These are phyloP conservation scores for Decorospora gaudefroyi DNA, from an alignment of 2,329 filamentous ascomycete genomes.

Conservation along the genomic window DNA sequence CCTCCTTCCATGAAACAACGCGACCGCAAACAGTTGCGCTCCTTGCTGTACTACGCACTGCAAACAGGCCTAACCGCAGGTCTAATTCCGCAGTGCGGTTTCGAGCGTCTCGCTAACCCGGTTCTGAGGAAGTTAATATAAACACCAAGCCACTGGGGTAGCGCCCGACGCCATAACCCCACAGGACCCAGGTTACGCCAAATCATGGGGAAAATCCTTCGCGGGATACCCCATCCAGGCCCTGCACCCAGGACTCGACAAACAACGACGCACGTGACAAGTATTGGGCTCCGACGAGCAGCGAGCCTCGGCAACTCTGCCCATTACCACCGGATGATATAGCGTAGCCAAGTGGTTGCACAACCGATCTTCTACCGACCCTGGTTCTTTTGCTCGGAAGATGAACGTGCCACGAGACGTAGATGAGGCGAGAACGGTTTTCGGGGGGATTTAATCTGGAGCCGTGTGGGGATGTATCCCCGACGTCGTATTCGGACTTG, in stretches of 20 bases:
- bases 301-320: constrained; percentile 10
- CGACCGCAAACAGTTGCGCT: constrained; percentile 1
- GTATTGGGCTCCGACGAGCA: constrained; percentile 1
- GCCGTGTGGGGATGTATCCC: too few species aligned
- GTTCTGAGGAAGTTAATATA: constrained; percentile 17
- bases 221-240: too few species aligned
- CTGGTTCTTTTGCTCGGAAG: too few species aligned
- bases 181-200: constrained; percentile 2
- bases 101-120: constrained; percentile 10
- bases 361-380: constrained; percentile 8
- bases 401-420: constrained; percentile 7
- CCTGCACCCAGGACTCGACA: too few species aligned
- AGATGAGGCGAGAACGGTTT: constrained; percentile 8
- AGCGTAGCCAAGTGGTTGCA: constrained; percentile 5
- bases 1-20: not conserved
- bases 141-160: constrained; percentile 8
- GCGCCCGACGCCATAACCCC: constrained; percentile 2
- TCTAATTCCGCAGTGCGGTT: too few species aligned
- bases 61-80: too few species aligned
- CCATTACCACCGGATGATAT: constrained; percentile 12
- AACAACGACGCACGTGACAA: constrained; percentile 7
- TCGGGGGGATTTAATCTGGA: too few species aligned
- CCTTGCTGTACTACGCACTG: constrained; percentile 11
- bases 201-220: not conserved
- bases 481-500: too few species aligned